Base-by-base conservation (phyloP, 2,329 filamentous ascomycete genomes). In the Alternaria angustiovoidea region DNA sequence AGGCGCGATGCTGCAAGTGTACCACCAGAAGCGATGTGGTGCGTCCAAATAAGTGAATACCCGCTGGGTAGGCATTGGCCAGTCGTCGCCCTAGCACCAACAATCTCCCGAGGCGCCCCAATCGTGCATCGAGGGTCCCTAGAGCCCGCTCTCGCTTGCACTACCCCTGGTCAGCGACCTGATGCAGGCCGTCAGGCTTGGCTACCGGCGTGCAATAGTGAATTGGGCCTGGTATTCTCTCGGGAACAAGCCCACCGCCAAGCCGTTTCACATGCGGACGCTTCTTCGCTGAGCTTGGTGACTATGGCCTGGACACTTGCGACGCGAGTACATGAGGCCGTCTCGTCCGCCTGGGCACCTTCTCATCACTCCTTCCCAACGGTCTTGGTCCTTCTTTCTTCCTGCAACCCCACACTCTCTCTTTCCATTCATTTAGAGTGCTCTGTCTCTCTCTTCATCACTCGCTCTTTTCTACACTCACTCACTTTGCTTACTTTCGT, bases 251-350 rank as follows among this genome's bases (percentile, higher is more conserved):
- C 67, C 65, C 61, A 59, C 30, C 39, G 74, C 74, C 74, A 75
- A 76, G 74, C 54, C 59, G 75, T 78, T 78, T 78, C 75, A 77
- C 66, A 75, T 73, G 69, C 72, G 52, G 51, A 64, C 61, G 64
- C 62, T 60, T 67, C 72, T 68, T 69, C 65, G 69, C 63, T 67
- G 66, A 74, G 72, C 73, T 72, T 78, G 75, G 70, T 73, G 63
- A 57, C 68, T 61, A 65, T 69, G 62, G 65, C 59, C 65, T 66
- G 43, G 57, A 64, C 57, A 44, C 51, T 38, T 66, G 71, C 64
- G 61, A 63, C 66, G 49, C 61, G 68, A 72, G 63, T 75, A 75
- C 73, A 73, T 73, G 63, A 73, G 66, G 57, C 64, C 64, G 43
- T 61, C 59, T 56, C 56, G 60, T 62, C 70, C 64, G 64, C 60